phyloP scores from a whole-genome alignment of 352 stramenopile genomes.

The Phytopythium oedochilum region DNA sequence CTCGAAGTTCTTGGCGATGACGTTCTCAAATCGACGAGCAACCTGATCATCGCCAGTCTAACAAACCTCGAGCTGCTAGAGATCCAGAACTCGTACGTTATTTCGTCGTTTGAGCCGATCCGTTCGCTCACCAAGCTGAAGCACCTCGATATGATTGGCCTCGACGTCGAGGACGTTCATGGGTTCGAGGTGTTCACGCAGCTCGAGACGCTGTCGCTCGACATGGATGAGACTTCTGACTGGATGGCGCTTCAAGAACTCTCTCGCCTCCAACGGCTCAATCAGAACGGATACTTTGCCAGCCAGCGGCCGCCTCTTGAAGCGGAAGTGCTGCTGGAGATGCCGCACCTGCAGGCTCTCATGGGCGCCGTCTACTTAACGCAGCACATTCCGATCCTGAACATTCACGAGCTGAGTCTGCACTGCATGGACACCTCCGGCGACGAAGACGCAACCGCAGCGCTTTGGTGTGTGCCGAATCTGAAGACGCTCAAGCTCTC shows the following conservation, averaged over 20 bases:
- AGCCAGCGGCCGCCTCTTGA: not conserved
- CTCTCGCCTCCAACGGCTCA: not conserved
- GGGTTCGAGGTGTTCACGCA: not conserved
- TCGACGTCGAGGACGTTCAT: not conserved
- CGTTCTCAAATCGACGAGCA: not conserved
- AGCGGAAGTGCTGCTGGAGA: not conserved
- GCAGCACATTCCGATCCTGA: not conserved
- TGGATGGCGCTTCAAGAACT: not conserved
- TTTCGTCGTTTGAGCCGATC: not conserved
- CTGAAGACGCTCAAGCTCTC: not conserved
- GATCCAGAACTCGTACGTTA: not conserved
- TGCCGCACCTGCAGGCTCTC: not conserved
- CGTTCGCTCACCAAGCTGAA: constrained; percentile 1
- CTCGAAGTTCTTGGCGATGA: not conserved
- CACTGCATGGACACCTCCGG: not conserved
- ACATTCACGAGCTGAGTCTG: constrained; percentile 1
- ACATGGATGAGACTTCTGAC: not conserved
- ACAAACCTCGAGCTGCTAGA: constrained; percentile 1
- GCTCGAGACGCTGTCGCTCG: constrained; percentile 2
- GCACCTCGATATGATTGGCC: not conserved
- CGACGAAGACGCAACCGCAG: not conserved
- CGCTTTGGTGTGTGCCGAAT: not conserved
- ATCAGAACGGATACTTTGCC: not conserved
- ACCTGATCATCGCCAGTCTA: not conserved
- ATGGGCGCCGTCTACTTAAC: constrained; percentile 2